A percentile compares a stretch with the other conserved stretches of the same genome.
These are phyloP conservation scores for Neopestalotiopsis sp. DNA, from an alignment of 2,329 filamentous ascomycete genomes.

Conservation along the genomic window DNA sequence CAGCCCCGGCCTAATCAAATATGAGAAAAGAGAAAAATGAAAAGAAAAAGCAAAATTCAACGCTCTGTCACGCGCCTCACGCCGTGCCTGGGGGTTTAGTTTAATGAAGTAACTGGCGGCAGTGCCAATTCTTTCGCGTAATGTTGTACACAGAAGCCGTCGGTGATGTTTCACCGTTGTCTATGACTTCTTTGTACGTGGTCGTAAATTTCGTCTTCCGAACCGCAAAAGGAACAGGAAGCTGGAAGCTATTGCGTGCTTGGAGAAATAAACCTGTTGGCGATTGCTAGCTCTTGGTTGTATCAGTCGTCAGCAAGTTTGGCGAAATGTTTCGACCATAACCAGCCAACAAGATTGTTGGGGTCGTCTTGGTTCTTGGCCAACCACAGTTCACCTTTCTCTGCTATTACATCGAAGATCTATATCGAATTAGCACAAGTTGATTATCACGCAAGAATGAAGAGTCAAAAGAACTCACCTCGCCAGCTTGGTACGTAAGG, in stretches of 20 bases:
- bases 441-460: slow-evolving; percentile 5
- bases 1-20: slow-evolving; percentile 11
- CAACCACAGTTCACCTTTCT: slow-evolving; percentile 97
- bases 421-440: slow-evolving; percentile 36
- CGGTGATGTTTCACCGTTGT: neutral
- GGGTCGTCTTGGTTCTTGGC: slow-evolving; percentile 96
- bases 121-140: slow-evolving; percentile 22
- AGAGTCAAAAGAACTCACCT: slow-evolving; percentile 56
- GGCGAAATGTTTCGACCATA: slow-evolving; percentile 98
- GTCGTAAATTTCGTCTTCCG: neutral
- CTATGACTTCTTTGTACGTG: neutral
- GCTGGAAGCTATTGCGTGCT: neutral
- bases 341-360: slow-evolving; percentile 84
- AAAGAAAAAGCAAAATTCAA: slow-evolving; percentile 29
- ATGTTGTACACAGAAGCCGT: slow-evolving; percentile 28
- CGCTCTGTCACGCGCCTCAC: slow-evolving; percentile 26
- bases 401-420: slow-evolving; percentile 91
- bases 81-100: slow-evolving; percentile 25
- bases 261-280: neutral
- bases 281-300: neutral
- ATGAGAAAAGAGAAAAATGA: slow-evolving; percentile 6
- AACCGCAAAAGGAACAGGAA: neutral
- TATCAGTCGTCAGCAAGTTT: slow-evolving; percentile 58
- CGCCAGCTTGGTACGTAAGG: slow-evolving; percentile 91
- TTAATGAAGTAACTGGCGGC: slow-evolving; percentile 19